Conservation (phyloP, 1,139 yeast genomes). For the Kazachstania sp. region DNA sequence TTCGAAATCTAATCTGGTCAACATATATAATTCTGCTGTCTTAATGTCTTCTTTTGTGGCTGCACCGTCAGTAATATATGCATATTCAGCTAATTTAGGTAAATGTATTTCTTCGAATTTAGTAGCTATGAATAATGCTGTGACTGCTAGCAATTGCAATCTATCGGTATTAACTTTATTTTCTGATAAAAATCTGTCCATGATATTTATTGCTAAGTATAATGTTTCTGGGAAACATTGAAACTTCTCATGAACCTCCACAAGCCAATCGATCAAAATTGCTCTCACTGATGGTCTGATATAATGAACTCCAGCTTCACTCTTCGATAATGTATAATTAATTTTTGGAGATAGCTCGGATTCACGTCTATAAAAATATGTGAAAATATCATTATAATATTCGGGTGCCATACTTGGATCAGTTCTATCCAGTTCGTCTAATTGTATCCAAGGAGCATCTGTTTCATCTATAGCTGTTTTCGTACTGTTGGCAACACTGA, state of each 20-base stretch:
- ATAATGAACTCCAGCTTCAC: conserved; percentile 37
- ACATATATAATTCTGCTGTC: conserved; percentile 75
- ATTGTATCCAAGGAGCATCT: conserved; percentile 44
- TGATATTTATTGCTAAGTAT: conserved; percentile 73
- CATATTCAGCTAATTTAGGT: conserved; percentile 82
- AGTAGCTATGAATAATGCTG: conserved; percentile 84
- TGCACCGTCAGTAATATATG: conserved; percentile 79
- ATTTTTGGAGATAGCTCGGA: conserved; percentile 64
- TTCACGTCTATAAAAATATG: conserved; percentile 65
- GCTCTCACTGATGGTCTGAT: conserved; percentile 81
- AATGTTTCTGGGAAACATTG: conserved; percentile 82
- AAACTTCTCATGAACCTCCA: conserved; percentile 82
- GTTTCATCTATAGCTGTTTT: neutral
- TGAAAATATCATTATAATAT: conserved; percentile 78
- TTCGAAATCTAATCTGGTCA: conserved; percentile 70
- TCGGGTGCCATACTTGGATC: conserved; percentile 91
- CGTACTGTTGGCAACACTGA: neutral
- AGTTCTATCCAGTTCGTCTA: conserved; percentile 72
- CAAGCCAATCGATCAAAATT: conserved; percentile 87
- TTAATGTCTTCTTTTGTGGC: conserved; percentile 79
- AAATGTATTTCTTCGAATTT: conserved; percentile 92
- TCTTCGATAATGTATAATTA: conserved; percentile 36
- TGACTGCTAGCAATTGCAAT: conserved; percentile 82
- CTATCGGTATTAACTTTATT: conserved; percentile 73
- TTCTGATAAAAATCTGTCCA: conserved; percentile 81